Conservation (phyloP, 1,139 yeast species). For the Geotrichum restrictum region DNA sequence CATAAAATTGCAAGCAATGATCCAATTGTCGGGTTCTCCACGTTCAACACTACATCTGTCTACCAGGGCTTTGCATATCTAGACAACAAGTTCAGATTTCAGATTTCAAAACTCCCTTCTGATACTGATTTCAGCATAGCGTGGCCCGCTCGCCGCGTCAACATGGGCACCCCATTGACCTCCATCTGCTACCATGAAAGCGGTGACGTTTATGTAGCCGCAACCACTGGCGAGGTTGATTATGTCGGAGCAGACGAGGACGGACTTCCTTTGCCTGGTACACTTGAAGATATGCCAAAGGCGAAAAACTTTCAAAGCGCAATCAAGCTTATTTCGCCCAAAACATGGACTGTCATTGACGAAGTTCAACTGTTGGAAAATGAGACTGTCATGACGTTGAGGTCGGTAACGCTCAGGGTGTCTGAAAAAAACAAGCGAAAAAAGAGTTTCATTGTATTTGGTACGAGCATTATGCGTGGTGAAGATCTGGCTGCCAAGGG, state of each 20-base stretch:
- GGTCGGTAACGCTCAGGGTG: slow-evolving; percentile 56
- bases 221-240: slow-evolving; percentile 58
- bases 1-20: slow-evolving; percentile 59
- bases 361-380: slow-evolving; percentile 60
- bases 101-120: slow-evolving; percentile 59
- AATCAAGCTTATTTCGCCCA: slow-evolving; percentile 65
- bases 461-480: slow-evolving; percentile 70
- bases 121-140: slow-evolving; percentile 56
- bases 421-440: slow-evolving; percentile 51
- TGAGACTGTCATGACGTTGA: slow-evolving; percentile 60
- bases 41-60: slow-evolving; percentile 35
- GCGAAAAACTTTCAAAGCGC: slow-evolving; percentile 58
- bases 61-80: slow-evolving; percentile 63
- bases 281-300: slow-evolving; percentile 47
- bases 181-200: slow-evolving; percentile 69
- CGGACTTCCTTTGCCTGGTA: slow-evolving; percentile 59
- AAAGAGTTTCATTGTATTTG: slow-evolving; percentile 70
- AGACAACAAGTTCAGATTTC: slow-evolving; percentile 66
- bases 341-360: slow-evolving; percentile 75
- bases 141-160: slow-evolving; percentile 56
- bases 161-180: slow-evolving; percentile 59
- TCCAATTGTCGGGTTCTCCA: slow-evolving; percentile 40
- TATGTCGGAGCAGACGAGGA: slow-evolving; percentile 76
- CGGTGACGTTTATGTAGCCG: slow-evolving; percentile 60
- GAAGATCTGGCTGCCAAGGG: slow-evolving; percentile 87